These are phyloP conservation scores for Globisporangium rhizosaccharum DNA, from an alignment of 352 stramenopile genomes.

Conservation along the genomic window DNA sequence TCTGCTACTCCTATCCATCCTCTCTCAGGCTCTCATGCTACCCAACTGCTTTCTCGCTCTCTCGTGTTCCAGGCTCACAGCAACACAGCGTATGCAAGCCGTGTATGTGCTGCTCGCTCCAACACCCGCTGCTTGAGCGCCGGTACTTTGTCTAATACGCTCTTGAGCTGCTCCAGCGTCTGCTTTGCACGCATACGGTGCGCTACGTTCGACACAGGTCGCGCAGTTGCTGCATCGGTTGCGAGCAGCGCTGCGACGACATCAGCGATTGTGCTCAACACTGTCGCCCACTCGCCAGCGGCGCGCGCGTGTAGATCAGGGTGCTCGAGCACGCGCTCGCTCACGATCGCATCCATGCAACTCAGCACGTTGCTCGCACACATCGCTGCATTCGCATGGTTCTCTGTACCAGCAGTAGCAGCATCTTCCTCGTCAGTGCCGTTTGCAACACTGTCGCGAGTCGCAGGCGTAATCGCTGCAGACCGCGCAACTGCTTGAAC, in stretches of 20 bases:
- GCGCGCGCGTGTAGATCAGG: constrained; percentile 44
- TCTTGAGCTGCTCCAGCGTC: constrained; percentile 15
- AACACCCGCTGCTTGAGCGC: constrained; percentile 45
- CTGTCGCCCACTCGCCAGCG: constrained; percentile 40
- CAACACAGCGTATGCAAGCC: constrained; percentile 16
- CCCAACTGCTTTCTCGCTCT: too few relatives aligned
- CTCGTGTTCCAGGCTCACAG: constrained; percentile 14
- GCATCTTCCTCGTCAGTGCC: not conserved
- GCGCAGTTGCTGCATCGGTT: not conserved
- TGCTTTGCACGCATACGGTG: constrained; percentile 4
- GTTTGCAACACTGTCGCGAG: not conserved
- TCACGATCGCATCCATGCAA: constrained; percentile 33
- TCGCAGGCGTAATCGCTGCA: not conserved
- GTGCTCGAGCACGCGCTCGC: constrained; percentile 33
- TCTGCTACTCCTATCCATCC: too few relatives aligned
- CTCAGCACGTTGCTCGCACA: constrained; percentile 12
- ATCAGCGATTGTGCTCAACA: constrained; percentile 28
- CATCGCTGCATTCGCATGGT: not conserved
- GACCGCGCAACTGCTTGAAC: constrained; percentile 10
- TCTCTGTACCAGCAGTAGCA: not conserved
- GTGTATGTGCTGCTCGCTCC: constrained; percentile 3
- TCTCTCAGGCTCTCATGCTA: too few relatives aligned
- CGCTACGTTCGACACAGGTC: constrained; percentile 6
- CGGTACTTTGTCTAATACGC: constrained; percentile 33
- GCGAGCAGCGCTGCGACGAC: constrained; percentile 18